A percentile compares a stretch with the other conserved stretches of the same genome.
phyloP scores from a whole-genome alignment of 768 basidiomycete genomes.

The Leccinum pellstonianum region DNA sequence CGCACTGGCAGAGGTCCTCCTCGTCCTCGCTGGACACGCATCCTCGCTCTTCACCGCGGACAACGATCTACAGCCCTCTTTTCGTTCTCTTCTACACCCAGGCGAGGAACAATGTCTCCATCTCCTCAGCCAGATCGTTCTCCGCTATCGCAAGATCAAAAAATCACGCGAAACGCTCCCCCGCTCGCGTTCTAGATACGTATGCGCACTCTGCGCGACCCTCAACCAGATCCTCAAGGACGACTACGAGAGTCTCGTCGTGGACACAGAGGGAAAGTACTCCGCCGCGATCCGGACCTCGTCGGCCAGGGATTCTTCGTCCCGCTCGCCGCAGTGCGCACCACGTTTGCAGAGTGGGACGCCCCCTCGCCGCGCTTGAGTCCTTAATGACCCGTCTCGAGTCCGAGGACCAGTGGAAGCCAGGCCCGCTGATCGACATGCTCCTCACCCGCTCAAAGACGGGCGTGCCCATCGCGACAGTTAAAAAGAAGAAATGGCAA shows the following conservation, averaged over 20 bases:
- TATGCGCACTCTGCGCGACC: slow-evolving; percentile 75
- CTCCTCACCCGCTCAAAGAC: slow-evolving; percentile 69
- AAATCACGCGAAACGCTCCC: slow-evolving; percentile 49
- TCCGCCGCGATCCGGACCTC: slow-evolving; percentile 69
- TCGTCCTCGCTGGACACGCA: slow-evolving; percentile 83
- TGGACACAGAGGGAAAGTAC: slow-evolving; percentile 77
- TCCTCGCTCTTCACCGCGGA: slow-evolving; percentile 77
- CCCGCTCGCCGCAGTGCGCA: slow-evolving; percentile 79
- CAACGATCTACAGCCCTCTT: slow-evolving; percentile 58
- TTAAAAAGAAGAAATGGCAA: slow-evolving; percentile 77
- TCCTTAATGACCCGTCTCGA: slow-evolving; percentile 64
- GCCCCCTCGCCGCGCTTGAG: slow-evolving; percentile 75
- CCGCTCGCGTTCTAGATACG: slow-evolving; percentile 66
- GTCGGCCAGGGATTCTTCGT: slow-evolving; percentile 84
- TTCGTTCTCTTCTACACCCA: slow-evolving; percentile 76
- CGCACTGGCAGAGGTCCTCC: slow-evolving; percentile 66
- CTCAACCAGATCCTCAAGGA: slow-evolving; percentile 70
- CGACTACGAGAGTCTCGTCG: slow-evolving; percentile 78
- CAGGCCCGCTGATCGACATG: slow-evolving; percentile 81
- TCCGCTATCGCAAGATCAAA: slow-evolving; percentile 73
- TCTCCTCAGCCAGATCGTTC: slow-evolving; percentile 70
- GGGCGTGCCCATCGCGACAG: slow-evolving; percentile 80
- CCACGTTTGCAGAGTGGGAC: slow-evolving; percentile 86
- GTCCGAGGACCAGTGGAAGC: slow-evolving; percentile 49
- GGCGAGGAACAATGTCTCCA: slow-evolving; percentile 87